These are phyloP conservation scores for Aurantiochytrium sp. DNA, from an alignment of 108 stramenopile species.

Conservation along the genomic window DNA sequence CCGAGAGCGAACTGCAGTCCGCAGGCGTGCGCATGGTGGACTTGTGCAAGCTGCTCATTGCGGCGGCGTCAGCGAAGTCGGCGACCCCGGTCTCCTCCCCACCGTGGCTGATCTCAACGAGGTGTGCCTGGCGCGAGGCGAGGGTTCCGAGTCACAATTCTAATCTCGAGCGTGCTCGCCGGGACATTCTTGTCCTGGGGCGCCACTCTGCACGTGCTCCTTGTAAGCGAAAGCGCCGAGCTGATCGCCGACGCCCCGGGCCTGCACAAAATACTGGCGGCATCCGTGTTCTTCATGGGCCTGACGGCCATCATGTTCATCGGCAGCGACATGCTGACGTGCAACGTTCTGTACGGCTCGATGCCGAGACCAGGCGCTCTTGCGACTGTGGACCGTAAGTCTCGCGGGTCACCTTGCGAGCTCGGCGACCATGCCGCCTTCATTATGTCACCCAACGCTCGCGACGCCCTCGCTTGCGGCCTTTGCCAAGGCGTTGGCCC, in stretches of 20 bases:
- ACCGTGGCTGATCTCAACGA: background rate
- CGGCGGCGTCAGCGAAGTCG: too few relatives aligned
- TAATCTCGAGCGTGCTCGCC: background rate
- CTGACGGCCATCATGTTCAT: background rate
- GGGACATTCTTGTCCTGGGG: background rate
- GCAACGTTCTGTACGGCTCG: background rate
- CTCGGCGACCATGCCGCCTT: constrained; percentile 70
- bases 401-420: constrained; percentile 81
- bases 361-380: constrained; percentile 45
- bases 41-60: background rate
- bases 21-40: background rate
- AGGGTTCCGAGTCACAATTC: background rate
- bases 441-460: constrained; percentile 48
- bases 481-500: constrained; percentile 58
- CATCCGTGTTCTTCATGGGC: background rate
- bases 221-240: background rate
- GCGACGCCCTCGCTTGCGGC: background rate
- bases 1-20: background rate
- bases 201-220: background rate
- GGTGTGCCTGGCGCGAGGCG: background rate
- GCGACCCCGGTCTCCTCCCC: too few relatives aligned
- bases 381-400: constrained; percentile 68
- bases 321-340: background rate
- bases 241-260: background rate
- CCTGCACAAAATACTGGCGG: background rate